Evolutionary conservation across 225 moss, liverwort and hornwort genomes (phyloP).

Genomic region (Pleurozium schreberi): DNA sequence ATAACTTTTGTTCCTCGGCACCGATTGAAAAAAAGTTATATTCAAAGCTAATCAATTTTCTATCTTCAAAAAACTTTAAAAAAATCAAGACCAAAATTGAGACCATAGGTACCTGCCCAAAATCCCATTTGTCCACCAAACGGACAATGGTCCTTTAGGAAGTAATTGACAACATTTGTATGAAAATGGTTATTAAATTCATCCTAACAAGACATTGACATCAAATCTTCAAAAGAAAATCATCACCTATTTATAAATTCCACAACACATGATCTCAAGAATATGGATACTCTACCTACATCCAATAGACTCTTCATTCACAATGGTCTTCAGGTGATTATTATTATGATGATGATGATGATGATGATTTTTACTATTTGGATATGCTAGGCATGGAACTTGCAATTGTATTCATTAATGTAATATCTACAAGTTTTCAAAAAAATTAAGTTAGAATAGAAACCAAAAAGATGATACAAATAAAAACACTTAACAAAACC

Average conservation of each 20-base stretch:
- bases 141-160: no score
- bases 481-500: not conserved
- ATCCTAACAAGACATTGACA: not conserved
- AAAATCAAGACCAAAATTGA: no score
- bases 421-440: not conserved
- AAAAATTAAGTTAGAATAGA: not conserved
- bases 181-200: not conserved
- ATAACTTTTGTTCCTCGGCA: no score
- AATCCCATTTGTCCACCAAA: no score
- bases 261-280: not conserved
- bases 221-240: not conserved
- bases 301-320: not conserved
- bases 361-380: not conserved
- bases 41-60: no score
- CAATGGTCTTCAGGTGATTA: accelerated
- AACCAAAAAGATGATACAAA: not conserved
- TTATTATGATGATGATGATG: not conserved
- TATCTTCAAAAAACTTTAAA: no score
- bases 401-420: not conserved
- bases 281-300: not conserved
- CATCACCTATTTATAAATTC: not conserved
- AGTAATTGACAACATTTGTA: not conserved
- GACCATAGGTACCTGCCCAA: no score
- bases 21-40: no score
- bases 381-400: not conserved